Conservation (phyloP, 306 rosid genomes). For the Trichosanthes truncata region DNA sequence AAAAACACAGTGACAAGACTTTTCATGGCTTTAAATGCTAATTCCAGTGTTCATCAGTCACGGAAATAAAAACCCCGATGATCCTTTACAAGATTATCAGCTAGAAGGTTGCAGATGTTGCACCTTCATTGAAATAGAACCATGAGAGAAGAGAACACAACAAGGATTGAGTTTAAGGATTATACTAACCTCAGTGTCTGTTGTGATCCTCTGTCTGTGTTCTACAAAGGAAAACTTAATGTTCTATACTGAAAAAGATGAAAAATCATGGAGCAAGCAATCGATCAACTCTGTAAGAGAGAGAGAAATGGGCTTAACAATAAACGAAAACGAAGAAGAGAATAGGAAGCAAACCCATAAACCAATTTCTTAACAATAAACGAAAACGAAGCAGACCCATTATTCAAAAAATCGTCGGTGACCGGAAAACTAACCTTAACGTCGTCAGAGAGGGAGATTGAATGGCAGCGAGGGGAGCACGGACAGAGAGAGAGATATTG, state of each 20-base stretch:
- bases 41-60: neutral
- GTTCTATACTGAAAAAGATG: neutral
- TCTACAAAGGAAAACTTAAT: neutral
- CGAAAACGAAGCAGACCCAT: too few species aligned
- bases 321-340: too few species aligned
- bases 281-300: neutral
- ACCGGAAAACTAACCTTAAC: too few species aligned
- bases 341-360: too few species aligned
- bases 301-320: slow-evolving; percentile 3
- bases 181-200: neutral
- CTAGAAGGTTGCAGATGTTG: neutral
- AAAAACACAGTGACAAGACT: neutral
- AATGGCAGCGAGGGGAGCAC: too few species aligned
- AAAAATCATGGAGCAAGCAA: neutral
- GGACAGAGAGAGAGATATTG: too few species aligned
- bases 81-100: neutral
- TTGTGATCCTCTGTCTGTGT: neutral
- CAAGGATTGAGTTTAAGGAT: neutral
- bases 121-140: neutral
- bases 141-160: neutral
- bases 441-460: too few species aligned
- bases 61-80: neutral
- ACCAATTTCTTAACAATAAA: too few species aligned
- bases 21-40: neutral
- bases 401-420: too few species aligned